These are phyloP conservation scores for Nakaseomyces kungkrabaensis DNA, from an alignment of 1,139 yeast species.

Conservation along the genomic window DNA sequence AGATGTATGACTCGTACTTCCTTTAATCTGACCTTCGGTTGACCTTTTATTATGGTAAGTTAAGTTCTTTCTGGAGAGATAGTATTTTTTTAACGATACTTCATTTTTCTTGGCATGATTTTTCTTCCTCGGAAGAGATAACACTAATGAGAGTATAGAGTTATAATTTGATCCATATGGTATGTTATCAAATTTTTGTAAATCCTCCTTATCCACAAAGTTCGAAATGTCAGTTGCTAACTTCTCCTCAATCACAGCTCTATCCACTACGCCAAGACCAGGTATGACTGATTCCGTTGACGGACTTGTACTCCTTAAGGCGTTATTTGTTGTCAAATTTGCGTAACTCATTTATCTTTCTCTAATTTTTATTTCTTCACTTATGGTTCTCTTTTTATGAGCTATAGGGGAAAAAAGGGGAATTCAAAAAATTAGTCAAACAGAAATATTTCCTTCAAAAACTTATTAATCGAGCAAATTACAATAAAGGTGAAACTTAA, in stretches of 20 bases:
- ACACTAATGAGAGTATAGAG: background rate
- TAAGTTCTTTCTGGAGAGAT: constrained; percentile 7
- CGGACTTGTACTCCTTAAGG: background rate
- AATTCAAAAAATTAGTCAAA: too few species aligned
- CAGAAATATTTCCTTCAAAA: too few species aligned
- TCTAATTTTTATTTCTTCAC: background rate
- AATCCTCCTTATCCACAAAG: background rate
- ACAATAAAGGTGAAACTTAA: too few species aligned
- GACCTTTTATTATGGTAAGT: background rate
- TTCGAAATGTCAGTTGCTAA: background rate
- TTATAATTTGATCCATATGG: constrained; percentile 1
- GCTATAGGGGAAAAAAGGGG: too few species aligned
- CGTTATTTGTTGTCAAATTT: background rate
- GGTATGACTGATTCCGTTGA: background rate
- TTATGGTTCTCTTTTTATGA: background rate
- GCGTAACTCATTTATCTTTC: background rate
- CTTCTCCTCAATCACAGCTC: background rate
- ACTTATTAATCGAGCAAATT: too few species aligned
- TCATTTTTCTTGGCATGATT: constrained; percentile 10
- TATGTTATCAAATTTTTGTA: background rate
- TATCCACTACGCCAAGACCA: background rate
- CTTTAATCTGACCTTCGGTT: background rate
- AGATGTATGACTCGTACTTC: background rate
- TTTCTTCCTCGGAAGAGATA: background rate
- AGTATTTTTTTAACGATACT: constrained; percentile 14